Evolutionary conservation across 768 basidiomycete species (phyloP).

Genomic region (Trametes cinnabarina): DNA sequence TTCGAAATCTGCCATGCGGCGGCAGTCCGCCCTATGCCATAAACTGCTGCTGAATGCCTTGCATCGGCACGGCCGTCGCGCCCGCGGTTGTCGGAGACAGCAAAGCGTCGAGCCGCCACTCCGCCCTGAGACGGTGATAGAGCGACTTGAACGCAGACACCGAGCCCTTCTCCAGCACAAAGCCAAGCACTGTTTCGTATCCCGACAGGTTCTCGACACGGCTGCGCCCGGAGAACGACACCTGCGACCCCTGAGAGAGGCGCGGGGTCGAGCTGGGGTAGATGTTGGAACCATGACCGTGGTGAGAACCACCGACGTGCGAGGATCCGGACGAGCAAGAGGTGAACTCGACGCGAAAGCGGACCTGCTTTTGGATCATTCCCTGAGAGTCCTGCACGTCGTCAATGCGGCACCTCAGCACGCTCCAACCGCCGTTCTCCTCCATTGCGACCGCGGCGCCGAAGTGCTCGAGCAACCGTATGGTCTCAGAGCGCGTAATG

Average conservation of each 20-base stretch:
- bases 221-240: slow-evolving; percentile 26
- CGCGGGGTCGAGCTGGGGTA: slow-evolving; percentile 27
- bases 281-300: slow-evolving; percentile 20
- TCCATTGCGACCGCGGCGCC: slow-evolving; percentile 66
- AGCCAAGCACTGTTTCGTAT: slow-evolving; percentile 64
- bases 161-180: slow-evolving; percentile 90
- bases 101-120: slow-evolving; percentile 52
- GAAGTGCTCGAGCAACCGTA: slow-evolving; percentile 59
- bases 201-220: slow-evolving; percentile 27
- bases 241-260: slow-evolving; percentile 24
- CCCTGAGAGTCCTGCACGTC: slow-evolving; percentile 43
- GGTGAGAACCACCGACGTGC: background rate
- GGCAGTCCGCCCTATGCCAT: slow-evolving; percentile 9
- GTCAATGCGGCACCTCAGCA: slow-evolving; percentile 52
- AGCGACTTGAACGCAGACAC: slow-evolving; percentile 80
- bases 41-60: slow-evolving; percentile 26
- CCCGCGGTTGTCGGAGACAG: slow-evolving; percentile 22
- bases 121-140: slow-evolving; percentile 67
- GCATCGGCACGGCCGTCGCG: slow-evolving; percentile 4
- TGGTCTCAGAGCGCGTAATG: slow-evolving; percentile 63
- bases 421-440: slow-evolving; percentile 36
- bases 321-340: slow-evolving; percentile 6
- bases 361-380: slow-evolving; percentile 65
- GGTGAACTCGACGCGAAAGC: slow-evolving; percentile 82
- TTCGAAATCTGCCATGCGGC: too few relatives aligned